Evolutionary conservation across 768 basidiomycete species (phyloP), one percentile per base, ranked within the genome.

Genomic region (Rhizopogon sp.): DNA sequence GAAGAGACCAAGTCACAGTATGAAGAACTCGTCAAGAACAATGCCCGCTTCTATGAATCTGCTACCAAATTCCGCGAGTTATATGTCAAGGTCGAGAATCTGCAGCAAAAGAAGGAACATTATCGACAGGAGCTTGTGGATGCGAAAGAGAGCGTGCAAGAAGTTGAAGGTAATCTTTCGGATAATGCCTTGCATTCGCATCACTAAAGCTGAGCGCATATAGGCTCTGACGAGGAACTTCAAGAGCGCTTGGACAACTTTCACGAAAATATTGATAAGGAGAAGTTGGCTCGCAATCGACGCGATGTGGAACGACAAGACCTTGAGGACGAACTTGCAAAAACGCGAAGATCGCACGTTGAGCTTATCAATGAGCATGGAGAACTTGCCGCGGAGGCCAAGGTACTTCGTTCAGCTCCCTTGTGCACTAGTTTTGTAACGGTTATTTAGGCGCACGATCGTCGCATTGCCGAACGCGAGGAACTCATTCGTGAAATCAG

Each of bases 1-100:
- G 90, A 94, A 55, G 79, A 85, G 42, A 79, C 84, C 13, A 85
- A 87, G 63, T 77, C 74, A 13, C 70, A 82, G 57, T 84, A 87
- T 59, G 83, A 92, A 28, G 73, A 73, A 14, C 72, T 88, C 17
- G 85, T 84, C 40, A 76, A 78, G 56, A 78, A 82, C n/a, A 93
- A 92, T 63, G 74, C 78, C 52, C 84, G 80, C 55, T 94, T 94
- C 67, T 86, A 91, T 62, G 89, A 96, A 49, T 79, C 84, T 43
- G 86, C 90, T 3, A 84, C 83, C 20, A 88, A 88, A 64, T 97
- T 98, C 66, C 81, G 91, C 55, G 90, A 97, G 69, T 78, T 88
- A 52, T 94, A 89, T 64, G 71, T 87, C 53, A 83, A 82, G 61
- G 80, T 86, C 20, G 83, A 88, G 53, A 78, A 74, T 56, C 68